Percentiles rank a stretch among this genome's conserved stretches.
Evolutionary conservation across 1,284 basidiomycete genomes (phyloP).

Genomic region (Ustilago loliicola): DNA sequence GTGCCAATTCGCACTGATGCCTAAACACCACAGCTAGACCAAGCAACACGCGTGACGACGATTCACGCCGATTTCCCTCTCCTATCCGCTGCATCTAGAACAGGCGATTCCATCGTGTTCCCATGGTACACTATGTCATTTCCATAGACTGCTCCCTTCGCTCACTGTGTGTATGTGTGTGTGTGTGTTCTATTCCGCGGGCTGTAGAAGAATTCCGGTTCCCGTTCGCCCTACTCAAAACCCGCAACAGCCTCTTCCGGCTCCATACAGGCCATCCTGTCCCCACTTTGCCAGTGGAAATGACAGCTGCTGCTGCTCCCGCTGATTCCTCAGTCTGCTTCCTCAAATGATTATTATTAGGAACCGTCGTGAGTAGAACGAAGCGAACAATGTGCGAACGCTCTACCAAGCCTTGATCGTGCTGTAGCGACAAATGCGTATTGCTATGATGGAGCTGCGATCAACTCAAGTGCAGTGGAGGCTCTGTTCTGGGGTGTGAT

Average conservation of each 20-base stretch:
- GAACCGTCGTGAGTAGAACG: background rate
- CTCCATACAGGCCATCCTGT: background rate
- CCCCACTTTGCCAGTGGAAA: too few relatives aligned
- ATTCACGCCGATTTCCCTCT: slow-evolving; percentile 8
- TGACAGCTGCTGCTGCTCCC: too few relatives aligned
- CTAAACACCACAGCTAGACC: background rate
- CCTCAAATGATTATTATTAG: too few relatives aligned
- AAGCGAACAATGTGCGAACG: background rate
- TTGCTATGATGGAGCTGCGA: background rate
- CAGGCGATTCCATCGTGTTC: background rate
- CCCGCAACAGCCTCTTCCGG: background rate
- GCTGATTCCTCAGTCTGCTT: too few relatives aligned
- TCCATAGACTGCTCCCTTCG: background rate
- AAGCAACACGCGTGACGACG: slow-evolving; percentile 17
- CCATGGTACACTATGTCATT: background rate
- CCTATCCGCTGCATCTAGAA: background rate
- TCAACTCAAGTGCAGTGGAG: background rate
- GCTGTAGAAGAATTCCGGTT: background rate
- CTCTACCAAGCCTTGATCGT: background rate
- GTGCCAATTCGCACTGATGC: background rate
- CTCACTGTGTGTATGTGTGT: too few relatives aligned
- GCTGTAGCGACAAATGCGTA: background rate
- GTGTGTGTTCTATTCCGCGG: background rate
- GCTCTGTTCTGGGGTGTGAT: background rate
- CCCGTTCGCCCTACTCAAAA: background rate